Conservation (phyloP, 768 basidiomycete genomes). For the Rhizopogon vesiculosus region DNA sequence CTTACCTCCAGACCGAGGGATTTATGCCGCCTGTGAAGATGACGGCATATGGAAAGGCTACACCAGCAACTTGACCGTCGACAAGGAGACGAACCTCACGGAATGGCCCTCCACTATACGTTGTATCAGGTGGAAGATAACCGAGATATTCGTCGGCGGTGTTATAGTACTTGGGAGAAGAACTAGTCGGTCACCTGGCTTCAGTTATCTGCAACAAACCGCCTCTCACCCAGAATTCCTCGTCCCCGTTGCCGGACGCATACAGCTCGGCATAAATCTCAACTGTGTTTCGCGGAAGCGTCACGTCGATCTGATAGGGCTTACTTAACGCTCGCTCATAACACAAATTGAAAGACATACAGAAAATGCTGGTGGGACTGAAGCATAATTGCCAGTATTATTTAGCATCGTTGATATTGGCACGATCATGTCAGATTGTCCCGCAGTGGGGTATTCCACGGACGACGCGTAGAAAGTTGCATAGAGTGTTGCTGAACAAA, state of each 20-base stretch:
- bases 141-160: slow-evolving; percentile 53
- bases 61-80: slow-evolving; percentile 50
- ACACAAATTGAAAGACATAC: slow-evolving; percentile 29
- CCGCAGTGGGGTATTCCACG: slow-evolving; percentile 47
- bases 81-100: slow-evolving; percentile 60
- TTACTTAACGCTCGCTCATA: background rate
- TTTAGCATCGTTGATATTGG: slow-evolving; percentile 65
- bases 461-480: slow-evolving; percentile 73
- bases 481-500: slow-evolving; percentile 51
- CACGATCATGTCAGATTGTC: slow-evolving; percentile 59
- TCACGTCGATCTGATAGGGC: slow-evolving; percentile 52
- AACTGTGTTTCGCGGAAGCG: slow-evolving; percentile 64
- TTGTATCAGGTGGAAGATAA: slow-evolving; percentile 46
- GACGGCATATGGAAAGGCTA: slow-evolving; percentile 52
- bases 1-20: slow-evolving; percentile 69
- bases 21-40: slow-evolving; percentile 76
- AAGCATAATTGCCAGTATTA: slow-evolving; percentile 64
- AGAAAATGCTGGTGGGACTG: slow-evolving; percentile 70
- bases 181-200: background rate
- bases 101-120: slow-evolving; percentile 48
- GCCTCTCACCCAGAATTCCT: slow-evolving; percentile 72
- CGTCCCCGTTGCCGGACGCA: slow-evolving; percentile 60
- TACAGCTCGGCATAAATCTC: slow-evolving; percentile 66
- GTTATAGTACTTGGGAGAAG: slow-evolving; percentile 56
- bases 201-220: background rate